phyloP scores from a whole-genome alignment of 768 basidiomycete species.

The Naematelia aurantialba region DNA sequence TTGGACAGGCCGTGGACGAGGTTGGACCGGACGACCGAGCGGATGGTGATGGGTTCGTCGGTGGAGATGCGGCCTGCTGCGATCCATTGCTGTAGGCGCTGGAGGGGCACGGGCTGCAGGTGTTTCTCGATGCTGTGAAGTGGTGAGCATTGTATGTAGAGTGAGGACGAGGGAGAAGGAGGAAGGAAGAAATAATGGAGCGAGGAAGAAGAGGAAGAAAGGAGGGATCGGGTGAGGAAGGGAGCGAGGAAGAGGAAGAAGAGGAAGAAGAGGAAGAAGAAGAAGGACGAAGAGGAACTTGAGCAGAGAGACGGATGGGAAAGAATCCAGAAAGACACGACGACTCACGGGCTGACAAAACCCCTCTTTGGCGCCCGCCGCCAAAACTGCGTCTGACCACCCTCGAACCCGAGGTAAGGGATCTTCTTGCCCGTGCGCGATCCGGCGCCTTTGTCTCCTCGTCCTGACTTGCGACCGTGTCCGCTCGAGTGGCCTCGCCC shows the following conservation, averaged over 20 bases:
- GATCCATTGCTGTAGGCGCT: slow-evolving; percentile 87
- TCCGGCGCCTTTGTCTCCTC: slow-evolving; percentile 94
- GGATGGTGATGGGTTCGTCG: slow-evolving; percentile 80
- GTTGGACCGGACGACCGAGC: slow-evolving; percentile 75
- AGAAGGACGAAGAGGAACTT: neutral
- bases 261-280: neutral
- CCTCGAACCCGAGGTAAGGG: slow-evolving; percentile 79
- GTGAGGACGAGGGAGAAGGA: neutral
- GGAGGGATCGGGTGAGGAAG: neutral
- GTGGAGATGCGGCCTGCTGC: slow-evolving; percentile 75
- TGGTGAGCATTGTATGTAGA: neutral
- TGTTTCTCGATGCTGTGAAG: slow-evolving; percentile 47
- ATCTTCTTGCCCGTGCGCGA: slow-evolving; percentile 84
- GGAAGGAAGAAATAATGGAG: neutral
- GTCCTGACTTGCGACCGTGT: slow-evolving; percentile 84
- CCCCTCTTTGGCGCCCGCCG: slow-evolving; percentile 89
- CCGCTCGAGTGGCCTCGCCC: slow-evolving; percentile 91
- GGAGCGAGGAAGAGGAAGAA: neutral
- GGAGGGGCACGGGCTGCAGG: slow-evolving; percentile 79
- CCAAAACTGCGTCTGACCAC: slow-evolving; percentile 91
- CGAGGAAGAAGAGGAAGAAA: neutral
- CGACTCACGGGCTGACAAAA: slow-evolving; percentile 86
- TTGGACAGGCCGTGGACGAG: slow-evolving; percentile 80
- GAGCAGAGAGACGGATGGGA: neutral
- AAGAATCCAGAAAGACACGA: neutral